Evolutionary conservation across 2,329 filamentous ascomycete genomes (phyloP), one percentile per base, ranked within the genome.

Genomic region (Fusarium tanahbumbuense): DNA sequence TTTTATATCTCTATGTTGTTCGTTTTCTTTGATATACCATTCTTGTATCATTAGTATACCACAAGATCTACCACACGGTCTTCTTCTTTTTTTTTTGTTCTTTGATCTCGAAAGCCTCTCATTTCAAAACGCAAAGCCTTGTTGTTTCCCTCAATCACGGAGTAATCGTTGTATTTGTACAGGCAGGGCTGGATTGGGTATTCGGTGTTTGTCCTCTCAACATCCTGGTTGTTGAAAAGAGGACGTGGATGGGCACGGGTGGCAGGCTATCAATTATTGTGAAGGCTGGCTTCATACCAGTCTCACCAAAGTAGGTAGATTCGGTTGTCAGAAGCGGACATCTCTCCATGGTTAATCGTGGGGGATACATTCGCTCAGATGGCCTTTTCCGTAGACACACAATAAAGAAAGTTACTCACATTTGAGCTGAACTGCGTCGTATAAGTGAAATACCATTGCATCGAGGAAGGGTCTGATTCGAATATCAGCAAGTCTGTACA

Each of bases 1-100:
- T 40, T 50, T 55, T 41, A 46, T 42, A 28, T 46, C 32, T 41
- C 48, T 27, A 16, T 15, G 41, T 41, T 28, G 16, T 37, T 23
- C 50, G 20, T 41, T 54, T 54, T 44, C 56, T 46, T 64, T 22
- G 46, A 53, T 74, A 72, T 74, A 72, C 69, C 67, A 71, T 74
- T 70, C 66, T 60, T 67, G 69, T 74, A 73, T 57, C 67, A 64
- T 71, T 72, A 73, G 40, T 66, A 56, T 63, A 64, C 46, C 55
- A 56, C 45, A 59, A 57, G 67, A 50, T 54, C 25, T 50, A 32
- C 10, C 25, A 28, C 20, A 55, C 23, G 18, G 58, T 49, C 64
- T 72, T 60, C 27, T 11, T 68, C 32, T 64, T 56, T 52, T 54
- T 44, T n/a, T 53, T 48, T 37, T 57, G 18, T 40, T 25, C 16